phyloP scores from a whole-genome alignment of 768 basidiomycete species.

The Scleroderma bovista region DNA sequence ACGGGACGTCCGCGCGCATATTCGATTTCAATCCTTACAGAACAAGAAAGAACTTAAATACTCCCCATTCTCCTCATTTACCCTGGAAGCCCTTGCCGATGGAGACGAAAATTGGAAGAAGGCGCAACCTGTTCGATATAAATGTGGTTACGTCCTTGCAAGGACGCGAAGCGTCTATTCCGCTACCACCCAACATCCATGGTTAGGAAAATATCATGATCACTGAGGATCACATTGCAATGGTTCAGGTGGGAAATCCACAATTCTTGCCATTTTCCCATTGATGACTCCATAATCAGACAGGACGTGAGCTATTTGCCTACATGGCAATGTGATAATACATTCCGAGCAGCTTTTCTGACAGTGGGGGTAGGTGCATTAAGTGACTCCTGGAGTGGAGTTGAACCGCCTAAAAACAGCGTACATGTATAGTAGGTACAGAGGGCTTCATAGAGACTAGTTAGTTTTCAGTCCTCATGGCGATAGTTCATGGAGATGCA shows the following conservation, averaged over 20 bases:
- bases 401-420: too few species aligned
- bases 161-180: constrained; percentile 18
- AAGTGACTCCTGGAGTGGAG: too few species aligned
- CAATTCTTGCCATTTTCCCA: too few species aligned
- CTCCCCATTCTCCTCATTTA: constrained; percentile 3
- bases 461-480: too few species aligned
- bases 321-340: constrained; percentile 24
- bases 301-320: constrained; percentile 12
- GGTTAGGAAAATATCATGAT: constrained; percentile 32
- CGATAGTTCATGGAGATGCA: too few species aligned
- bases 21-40: constrained; percentile 31
- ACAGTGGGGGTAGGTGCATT: too few species aligned
- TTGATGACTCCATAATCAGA: background rate
- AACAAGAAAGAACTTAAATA: constrained; percentile 10
- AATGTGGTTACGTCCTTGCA: constrained; percentile 24
- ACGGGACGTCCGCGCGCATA: constrained; percentile 15
- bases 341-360: too few species aligned
- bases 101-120: constrained; percentile 5
- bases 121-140: constrained; percentile 13
- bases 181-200: constrained; percentile 7
- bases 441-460: too few species aligned
- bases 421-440: too few species aligned
- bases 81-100: constrained; percentile 14
- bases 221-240: constrained; percentile 30
- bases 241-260: constrained; percentile 24